Conservation (phyloP, 768 basidiomycete genomes). For the Gymnopilus dilepis region DNA sequence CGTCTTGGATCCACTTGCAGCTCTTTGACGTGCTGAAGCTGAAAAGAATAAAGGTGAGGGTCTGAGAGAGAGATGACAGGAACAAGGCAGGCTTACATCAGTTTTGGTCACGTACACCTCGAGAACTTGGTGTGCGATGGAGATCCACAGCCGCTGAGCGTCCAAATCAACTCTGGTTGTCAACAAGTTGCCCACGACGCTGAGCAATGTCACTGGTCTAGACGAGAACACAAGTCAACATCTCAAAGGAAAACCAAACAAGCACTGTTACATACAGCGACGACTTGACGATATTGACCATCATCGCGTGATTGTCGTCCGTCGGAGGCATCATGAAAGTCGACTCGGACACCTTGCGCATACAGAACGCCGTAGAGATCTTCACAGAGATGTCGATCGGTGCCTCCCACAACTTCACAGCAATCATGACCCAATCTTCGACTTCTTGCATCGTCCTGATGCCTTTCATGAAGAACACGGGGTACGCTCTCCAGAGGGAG, state of each 20-base stretch:
- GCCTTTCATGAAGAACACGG: conserved; percentile 57
- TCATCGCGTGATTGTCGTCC: conserved; percentile 41
- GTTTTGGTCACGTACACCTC: conserved; percentile 57
- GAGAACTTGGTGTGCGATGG: conserved; percentile 63
- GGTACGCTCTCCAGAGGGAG: conserved; percentile 66
- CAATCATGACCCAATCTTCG: conserved; percentile 50
- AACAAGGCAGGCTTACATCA: conserved; percentile 41
- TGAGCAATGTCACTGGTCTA: conserved; percentile 52
- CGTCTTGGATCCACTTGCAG: conserved; percentile 59
- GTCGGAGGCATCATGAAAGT: conserved; percentile 47
- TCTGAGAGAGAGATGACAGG: neutral
- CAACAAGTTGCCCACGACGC: conserved; percentile 62
- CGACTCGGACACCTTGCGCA: conserved; percentile 49
- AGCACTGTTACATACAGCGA: conserved; percentile 45
- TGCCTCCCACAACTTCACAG: conserved; percentile 63
- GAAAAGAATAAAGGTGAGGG: neutral
- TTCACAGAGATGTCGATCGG: conserved; percentile 70
- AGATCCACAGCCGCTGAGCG: conserved; percentile 70
- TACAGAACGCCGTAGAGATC: conserved; percentile 57
- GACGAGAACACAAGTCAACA: conserved; percentile 17
- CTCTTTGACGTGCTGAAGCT: conserved; percentile 50
- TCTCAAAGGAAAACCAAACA: neutral
- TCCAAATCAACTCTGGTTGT: conserved; percentile 64
- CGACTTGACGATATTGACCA: conserved; percentile 50
- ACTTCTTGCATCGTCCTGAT: conserved; percentile 43